Evolutionary conservation across 2,329 filamentous ascomycete species (phyloP).

Genomic region (Cladosporium oxysporum): DNA sequence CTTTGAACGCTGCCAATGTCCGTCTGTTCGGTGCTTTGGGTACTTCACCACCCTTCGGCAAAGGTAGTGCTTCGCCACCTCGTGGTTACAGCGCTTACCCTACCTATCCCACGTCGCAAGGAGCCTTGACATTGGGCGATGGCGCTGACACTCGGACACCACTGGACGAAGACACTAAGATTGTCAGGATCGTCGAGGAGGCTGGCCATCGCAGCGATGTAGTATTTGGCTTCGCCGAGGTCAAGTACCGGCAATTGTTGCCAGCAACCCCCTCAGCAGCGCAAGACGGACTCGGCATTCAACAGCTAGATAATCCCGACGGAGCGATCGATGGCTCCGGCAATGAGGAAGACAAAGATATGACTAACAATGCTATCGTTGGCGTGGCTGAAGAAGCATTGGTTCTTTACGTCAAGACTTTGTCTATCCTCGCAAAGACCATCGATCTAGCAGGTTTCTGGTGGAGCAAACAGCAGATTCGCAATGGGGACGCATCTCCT

Average conservation of each 20-base stretch:
- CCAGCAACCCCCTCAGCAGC: slow-evolving; percentile 80
- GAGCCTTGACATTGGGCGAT: slow-evolving; percentile 64
- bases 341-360: slow-evolving; percentile 67
- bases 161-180: slow-evolving; percentile 76
- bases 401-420: slow-evolving; percentile 92
- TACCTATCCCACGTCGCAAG: slow-evolving; percentile 73
- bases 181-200: slow-evolving; percentile 83
- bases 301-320: slow-evolving; percentile 57
- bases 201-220: slow-evolving; percentile 91
- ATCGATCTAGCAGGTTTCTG: slow-evolving; percentile 94
- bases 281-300: slow-evolving; percentile 66
- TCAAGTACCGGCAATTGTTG: slow-evolving; percentile 97
- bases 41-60: slow-evolving; percentile 61
- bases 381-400: slow-evolving; percentile 90
- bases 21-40: slow-evolving; percentile 69
- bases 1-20: slow-evolving; percentile 87
- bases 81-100: slow-evolving; percentile 80
- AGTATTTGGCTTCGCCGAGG: slow-evolving; percentile 95
- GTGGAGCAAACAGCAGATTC: slow-evolving; percentile 60
- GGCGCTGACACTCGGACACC: slow-evolving; percentile 60
- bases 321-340: slow-evolving; percentile 54
- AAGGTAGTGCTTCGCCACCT: slow-evolving; percentile 67
- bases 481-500: slow-evolving; percentile 55
- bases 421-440: slow-evolving; percentile 84
- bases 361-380: slow-evolving; percentile 84